Base-by-base conservation (phyloP, 176 grass and related monocot species). In the Calamus simplicifolius region DNA sequence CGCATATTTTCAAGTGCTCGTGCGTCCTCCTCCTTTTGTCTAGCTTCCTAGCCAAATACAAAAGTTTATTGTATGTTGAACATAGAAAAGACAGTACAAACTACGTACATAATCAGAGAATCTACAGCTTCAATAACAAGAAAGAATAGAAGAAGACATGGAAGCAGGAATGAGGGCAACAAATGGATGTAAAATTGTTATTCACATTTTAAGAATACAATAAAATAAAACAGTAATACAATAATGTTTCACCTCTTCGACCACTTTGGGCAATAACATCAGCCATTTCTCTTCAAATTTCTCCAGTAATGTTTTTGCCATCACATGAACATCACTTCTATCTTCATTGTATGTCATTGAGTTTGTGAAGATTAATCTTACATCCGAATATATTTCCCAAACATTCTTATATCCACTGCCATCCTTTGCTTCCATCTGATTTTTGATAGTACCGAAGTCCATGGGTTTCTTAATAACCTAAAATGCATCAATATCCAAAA, bases 211-310 rank as follows among this genome's bases (percentile, higher is more conserved):
- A 18, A 48, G 16, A 67, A 15, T 14, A 63, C 52, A 52, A 19
- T 5, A 56, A 67, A 15, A 16, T 43, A 62, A 30, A 49, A 61
- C 29, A 58, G 18, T 15, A 8, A 60, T 56, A 27, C 63, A 25
- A 60, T 27, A 59, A 53, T 59, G 52, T 16, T 69, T 56, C 65
- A 97, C 93, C 93, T 92, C 93, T 5, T 75, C 86, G 19, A 85
- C 82, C 59, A 97, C 87, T 91, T 85, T 91, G 61, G 78, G 87
- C 19, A 97, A 76, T 54, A 97, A 67, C 49, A 78, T 69, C 27
- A 85, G 75, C 87, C 93, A 97, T 19, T 85, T 97, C 66, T 85
- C 79, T 81, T 97, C 84, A 80, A 97, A 91, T 75, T 76, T 97
- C 50, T 88, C 87, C 52, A 97, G 77, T 35, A 91, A 77, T 62